phyloP scores from a whole-genome alignment of 2,329 filamentous ascomycete species.

The Fusarium sp. region DNA sequence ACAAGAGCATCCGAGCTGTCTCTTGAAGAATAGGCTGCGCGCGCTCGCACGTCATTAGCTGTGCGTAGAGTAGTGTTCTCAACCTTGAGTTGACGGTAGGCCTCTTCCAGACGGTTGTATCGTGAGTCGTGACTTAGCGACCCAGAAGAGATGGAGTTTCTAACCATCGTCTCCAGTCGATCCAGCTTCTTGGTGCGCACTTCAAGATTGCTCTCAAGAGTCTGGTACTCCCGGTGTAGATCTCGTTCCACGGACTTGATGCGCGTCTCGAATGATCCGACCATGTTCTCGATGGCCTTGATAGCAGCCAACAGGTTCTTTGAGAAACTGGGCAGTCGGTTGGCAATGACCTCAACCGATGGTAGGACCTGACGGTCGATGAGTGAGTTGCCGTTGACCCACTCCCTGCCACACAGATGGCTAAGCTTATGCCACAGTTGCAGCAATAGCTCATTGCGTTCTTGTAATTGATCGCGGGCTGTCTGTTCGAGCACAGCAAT shows the following conservation, averaged over 20 bases:
- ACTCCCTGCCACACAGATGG: slow-evolving; percentile 87
- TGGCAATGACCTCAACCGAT: slow-evolving; percentile 85
- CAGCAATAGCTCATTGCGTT: slow-evolving; percentile 89
- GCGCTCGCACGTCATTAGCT: slow-evolving; percentile 67
- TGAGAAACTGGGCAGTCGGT: slow-evolving; percentile 86
- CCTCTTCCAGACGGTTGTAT: slow-evolving; percentile 67
- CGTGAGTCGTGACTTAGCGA: slow-evolving; percentile 57
- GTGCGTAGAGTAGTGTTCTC: slow-evolving; percentile 76
- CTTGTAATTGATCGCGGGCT: slow-evolving; percentile 86
- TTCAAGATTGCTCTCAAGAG: slow-evolving; percentile 83
- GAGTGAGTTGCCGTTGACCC: slow-evolving; percentile 88
- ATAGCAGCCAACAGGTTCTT: slow-evolving; percentile 89
- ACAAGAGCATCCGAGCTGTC: slow-evolving; percentile 53
- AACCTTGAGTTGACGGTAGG: slow-evolving; percentile 71
- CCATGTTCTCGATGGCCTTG: slow-evolving; percentile 84
- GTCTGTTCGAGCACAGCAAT: slow-evolving; percentile 80
- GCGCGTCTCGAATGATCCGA: slow-evolving; percentile 80
- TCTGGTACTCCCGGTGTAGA: slow-evolving; percentile 90
- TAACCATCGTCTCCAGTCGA: slow-evolving; percentile 81
- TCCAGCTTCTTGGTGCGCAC: slow-evolving; percentile 86
- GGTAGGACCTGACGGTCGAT: slow-evolving; percentile 87
- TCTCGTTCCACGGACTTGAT: slow-evolving; percentile 90
- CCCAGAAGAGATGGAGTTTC: slow-evolving; percentile 68
- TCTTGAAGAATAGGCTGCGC: slow-evolving; percentile 57
- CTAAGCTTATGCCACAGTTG: slow-evolving; percentile 92